phyloP scores from a whole-genome alignment of 1,284 basidiomycete species.

The Wallemia ichthyophaga region DNA sequence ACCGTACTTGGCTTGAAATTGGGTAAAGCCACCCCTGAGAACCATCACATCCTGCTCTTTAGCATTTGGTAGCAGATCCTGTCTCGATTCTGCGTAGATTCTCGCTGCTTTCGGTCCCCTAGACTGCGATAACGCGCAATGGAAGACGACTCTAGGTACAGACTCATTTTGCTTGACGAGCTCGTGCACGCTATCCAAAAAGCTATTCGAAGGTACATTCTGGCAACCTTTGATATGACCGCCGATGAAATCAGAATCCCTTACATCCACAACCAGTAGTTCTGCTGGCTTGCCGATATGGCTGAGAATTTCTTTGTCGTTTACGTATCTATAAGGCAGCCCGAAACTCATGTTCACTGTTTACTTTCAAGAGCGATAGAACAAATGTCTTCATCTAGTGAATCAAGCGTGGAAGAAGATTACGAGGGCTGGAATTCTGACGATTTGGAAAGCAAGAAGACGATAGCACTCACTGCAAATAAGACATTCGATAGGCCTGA shows the following conservation, averaged over 20 bases:
- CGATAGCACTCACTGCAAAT: neutral
- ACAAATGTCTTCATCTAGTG: neutral
- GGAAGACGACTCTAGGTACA: slow-evolving; percentile 13
- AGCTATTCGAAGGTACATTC: slow-evolving; percentile 10
- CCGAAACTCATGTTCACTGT: neutral
- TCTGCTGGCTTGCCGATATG: neutral
- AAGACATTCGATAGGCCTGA: neutral
- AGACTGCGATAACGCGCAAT: slow-evolving; percentile 13
- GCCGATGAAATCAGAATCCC: slow-evolving; percentile 2
- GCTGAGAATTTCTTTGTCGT: neutral
- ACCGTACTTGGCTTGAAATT: slow-evolving; percentile 13
- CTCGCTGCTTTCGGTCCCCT: slow-evolving; percentile 15
- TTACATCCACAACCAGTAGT: neutral
- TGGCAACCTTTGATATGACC: slow-evolving; percentile 13
- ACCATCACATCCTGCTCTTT: slow-evolving; percentile 12
- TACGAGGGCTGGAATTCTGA: neutral
- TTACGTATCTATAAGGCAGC: neutral
- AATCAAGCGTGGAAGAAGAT: neutral
- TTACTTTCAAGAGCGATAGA: neutral
- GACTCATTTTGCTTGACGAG: slow-evolving; percentile 7
- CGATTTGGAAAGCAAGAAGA: neutral
- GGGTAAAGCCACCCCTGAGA: slow-evolving; percentile 14
- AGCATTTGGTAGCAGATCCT: neutral
- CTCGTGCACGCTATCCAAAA: slow-evolving; percentile 9
- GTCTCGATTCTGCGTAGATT: neutral